A percentile compares a stretch with the other conserved stretches of the same genome.
phyloP scores from a whole-genome alignment of 2,329 filamentous ascomycete genomes.

The Phyllosticta ampelicida region DNA sequence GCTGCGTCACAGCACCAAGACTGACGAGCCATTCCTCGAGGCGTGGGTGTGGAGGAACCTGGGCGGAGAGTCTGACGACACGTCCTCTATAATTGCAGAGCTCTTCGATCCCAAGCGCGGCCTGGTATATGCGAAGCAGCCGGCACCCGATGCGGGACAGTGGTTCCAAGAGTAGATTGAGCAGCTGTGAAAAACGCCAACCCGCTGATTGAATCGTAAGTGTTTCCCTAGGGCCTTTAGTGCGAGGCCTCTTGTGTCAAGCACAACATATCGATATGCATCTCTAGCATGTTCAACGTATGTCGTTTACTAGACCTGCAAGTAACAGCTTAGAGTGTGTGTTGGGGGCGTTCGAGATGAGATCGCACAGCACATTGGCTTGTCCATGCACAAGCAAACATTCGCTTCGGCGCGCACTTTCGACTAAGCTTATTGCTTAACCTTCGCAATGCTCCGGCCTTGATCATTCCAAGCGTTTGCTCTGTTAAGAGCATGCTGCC shows the following conservation, averaged over 20 bases:
- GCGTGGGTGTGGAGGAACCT: slow-evolving; percentile 65
- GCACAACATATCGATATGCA: not conserved
- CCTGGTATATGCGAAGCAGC: slow-evolving; percentile 43
- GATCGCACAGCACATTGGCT: not conserved
- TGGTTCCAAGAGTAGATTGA: slow-evolving; percentile 49
- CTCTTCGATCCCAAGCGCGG: slow-evolving; percentile 49
- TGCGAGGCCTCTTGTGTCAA: not conserved
- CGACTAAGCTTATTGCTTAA: not conserved
- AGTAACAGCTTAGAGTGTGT: not conserved
- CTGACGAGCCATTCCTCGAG: slow-evolving; percentile 48
- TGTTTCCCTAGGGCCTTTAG: not conserved
- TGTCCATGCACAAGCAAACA: not conserved
- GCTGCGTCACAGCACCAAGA: slow-evolving; percentile 51
- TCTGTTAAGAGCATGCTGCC: not conserved
- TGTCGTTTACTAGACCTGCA: not conserved
- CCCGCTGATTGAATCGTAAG: slow-evolving; percentile 13
- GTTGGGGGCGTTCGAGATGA: not conserved
- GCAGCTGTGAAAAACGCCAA: slow-evolving; percentile 24
- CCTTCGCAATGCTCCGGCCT: not conserved
- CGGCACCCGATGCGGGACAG: slow-evolving; percentile 57
- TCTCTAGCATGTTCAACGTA: not conserved
- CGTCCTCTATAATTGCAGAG: slow-evolving; percentile 29
- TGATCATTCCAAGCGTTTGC: not conserved
- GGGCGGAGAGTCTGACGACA: slow-evolving; percentile 45
- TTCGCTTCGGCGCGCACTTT: not conserved